A percentile compares a stretch with the other conserved stretches of the same genome.
Conservation (phyloP, 176 grass and related monocot species). For the Rhynchospora tenuis region DNA sequence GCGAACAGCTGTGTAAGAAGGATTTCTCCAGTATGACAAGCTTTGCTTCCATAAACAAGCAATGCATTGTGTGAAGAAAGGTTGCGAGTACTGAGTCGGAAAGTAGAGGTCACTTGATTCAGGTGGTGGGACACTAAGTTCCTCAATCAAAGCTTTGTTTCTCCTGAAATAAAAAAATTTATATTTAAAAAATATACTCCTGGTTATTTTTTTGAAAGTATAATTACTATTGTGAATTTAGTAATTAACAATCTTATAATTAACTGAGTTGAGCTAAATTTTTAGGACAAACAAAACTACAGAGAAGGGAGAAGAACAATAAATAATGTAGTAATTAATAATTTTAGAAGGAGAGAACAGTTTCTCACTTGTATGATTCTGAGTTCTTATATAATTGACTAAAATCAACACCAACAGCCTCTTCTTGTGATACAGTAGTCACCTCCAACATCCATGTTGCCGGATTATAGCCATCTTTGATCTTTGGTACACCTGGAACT, state of each 20-base stretch:
- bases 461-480: conserved; percentile 85
- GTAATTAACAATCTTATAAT: no score
- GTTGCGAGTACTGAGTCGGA: conserved; percentile 46
- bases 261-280: neutral
- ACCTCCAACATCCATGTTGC: conserved; percentile 97
- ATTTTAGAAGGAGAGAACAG: neutral
- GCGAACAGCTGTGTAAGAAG: conserved; percentile 67
- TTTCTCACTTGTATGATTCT: conserved; percentile 67
- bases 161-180: conserved; percentile 38
- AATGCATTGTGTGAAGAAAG: conserved; percentile 52
- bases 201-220: neutral
- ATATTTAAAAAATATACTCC: neutral
- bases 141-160: conserved; percentile 63
- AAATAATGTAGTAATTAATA: no score
- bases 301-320: neutral
- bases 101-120: conserved; percentile 74
- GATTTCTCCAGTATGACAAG: conserved; percentile 93
- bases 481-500: conserved; percentile 59
- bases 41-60: conserved; percentile 88
- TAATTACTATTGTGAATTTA: neutral
- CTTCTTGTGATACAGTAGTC: conserved; percentile 50
- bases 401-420: conserved; percentile 53
- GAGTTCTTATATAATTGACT: conserved; percentile 69
- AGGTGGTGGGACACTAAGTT: conserved; percentile 42
- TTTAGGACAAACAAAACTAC: neutral